These are phyloP conservation scores for Sarcocystis neurona DNA, from an alignment of 169 alveolate genomes.

Conservation along the genomic window DNA sequence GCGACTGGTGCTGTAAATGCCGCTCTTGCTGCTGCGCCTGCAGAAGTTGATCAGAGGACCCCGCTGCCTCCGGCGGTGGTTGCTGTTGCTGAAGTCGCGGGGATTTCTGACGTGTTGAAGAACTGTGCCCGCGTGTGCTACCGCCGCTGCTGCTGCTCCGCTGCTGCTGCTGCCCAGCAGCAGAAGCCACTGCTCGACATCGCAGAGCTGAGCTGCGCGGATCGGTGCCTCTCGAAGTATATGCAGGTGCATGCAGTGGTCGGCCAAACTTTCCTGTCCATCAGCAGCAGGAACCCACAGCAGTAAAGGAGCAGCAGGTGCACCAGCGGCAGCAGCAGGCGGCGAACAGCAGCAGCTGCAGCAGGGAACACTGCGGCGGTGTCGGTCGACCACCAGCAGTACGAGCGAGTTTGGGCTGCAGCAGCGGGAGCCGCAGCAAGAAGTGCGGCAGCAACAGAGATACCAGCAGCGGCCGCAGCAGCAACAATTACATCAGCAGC, in stretches of 20 bases:
- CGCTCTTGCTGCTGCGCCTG: no score
- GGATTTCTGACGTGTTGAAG: constrained; percentile 31
- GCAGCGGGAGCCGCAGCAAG: no score
- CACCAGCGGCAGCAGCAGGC: not conserved
- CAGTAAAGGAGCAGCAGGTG: not conserved
- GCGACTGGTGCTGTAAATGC: no score
- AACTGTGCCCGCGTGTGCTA: constrained; percentile 15
- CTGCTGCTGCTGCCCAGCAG: not conserved
- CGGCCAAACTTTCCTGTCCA: not conserved
- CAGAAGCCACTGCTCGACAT: not conserved
- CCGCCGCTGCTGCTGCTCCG: constrained; percentile 31
- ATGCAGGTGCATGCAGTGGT: constrained; percentile 21
- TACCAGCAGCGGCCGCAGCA: no score
- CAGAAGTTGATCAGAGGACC: no score
- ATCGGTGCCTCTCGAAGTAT: constrained; percentile 37
- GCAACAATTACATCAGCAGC: no score
- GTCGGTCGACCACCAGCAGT: no score
- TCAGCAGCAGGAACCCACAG: not conserved
- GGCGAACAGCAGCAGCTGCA: not conserved
- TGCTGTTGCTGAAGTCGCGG: constrained; percentile 11
- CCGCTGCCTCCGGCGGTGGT: no score
- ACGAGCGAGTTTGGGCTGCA: no score
- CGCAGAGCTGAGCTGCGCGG: constrained; percentile 22
- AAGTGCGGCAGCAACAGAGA: no score
- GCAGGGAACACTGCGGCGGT: not conserved